Evolutionary conservation across 129 eudicot species (phyloP), one percentile per base, ranked within the genome.

Genomic region (Oenanthe sinensis): DNA sequence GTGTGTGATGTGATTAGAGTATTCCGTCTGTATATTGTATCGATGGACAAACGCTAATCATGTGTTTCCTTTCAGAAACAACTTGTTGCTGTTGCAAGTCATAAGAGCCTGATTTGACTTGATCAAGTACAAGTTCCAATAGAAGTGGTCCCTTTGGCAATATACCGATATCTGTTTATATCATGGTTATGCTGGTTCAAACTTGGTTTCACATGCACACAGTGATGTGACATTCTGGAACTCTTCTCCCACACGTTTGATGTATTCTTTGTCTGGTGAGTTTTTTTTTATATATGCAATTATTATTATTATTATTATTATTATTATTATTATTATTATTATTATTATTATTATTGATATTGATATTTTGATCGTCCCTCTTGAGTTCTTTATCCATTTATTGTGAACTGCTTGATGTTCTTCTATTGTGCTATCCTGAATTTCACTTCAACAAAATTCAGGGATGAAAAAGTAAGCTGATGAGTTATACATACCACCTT

Each of bases 241-340:
- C 28, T 49, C 24, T 75, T 83, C 78, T 71, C 47, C 55, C n/a
- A 50, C 81, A 45, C 16, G 77, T 48, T 70, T 2, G 24, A 39
- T 28, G 43, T 47, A 45, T 44, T 39, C 20, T 78, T 39, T 19
- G 74, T 69, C 42, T 75, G 83, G 80, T 75, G 72, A 74, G 86
- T 79, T 15, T 58, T 8, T 58, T 8, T 54, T 40, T 63, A n/a
- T 36, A 36, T 71, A 43, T 13, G 45, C 45, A 7, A 42, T 12
- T 33, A 33, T 33, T 33, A 33, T 33, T 33, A 33, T 33, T 33
- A 33, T 33, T 33, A 33, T 33, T 33, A 33, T 33, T 33, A 33
- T 33, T 33, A 33, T 33, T 33, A 33, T 33, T 33, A 33, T 33
- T 33, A 33, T 33, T 33, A 33, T 33, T 33, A 33, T 33, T 33